phyloP scores from a whole-genome alignment of 306 rosid species.

The Castanea mollissima region DNA sequence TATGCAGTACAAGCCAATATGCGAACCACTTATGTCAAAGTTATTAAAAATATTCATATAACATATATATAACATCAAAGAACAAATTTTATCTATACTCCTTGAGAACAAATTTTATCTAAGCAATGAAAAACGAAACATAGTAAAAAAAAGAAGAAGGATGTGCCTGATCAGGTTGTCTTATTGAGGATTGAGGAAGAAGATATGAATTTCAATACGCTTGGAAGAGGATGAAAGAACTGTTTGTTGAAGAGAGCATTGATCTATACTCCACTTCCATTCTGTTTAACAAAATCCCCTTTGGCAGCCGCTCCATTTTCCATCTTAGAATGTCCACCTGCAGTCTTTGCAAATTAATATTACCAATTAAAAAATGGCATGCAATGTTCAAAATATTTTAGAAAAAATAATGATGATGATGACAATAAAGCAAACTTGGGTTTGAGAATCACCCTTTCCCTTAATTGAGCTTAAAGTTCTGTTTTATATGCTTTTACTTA shows the following conservation, averaged over 20 bases:
- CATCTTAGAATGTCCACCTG: slow-evolving; percentile 84
- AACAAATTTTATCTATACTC: neutral
- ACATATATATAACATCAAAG: neutral
- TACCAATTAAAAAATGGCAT: neutral
- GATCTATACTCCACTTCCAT: slow-evolving; percentile 94
- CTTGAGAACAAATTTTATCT: neutral
- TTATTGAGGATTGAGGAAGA: slow-evolving; percentile 19
- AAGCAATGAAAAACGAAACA: slow-evolving; percentile 6
- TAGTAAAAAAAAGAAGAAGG: neutral
- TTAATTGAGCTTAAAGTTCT: neutral
- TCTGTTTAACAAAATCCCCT: slow-evolving; percentile 68
- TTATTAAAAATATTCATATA: neutral
- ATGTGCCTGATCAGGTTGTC: slow-evolving; percentile 39
- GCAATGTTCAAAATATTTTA: neutral
- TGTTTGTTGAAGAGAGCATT: slow-evolving; percentile 53
- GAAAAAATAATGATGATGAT: neutral
- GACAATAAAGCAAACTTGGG: neutral
- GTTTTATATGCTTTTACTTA: neutral
- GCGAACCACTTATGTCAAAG: neutral
- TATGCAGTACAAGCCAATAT: neutral
- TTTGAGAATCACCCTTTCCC: neutral
- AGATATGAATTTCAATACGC: slow-evolving; percentile 44
- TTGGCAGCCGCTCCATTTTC: slow-evolving; percentile 85
- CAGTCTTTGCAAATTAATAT: slow-evolving; percentile 7
- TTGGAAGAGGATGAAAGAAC: slow-evolving; percentile 57